These are phyloP conservation scores for Boletus sensibilis DNA, from an alignment of 768 basidiomycete genomes.

Conservation along the genomic window DNA sequence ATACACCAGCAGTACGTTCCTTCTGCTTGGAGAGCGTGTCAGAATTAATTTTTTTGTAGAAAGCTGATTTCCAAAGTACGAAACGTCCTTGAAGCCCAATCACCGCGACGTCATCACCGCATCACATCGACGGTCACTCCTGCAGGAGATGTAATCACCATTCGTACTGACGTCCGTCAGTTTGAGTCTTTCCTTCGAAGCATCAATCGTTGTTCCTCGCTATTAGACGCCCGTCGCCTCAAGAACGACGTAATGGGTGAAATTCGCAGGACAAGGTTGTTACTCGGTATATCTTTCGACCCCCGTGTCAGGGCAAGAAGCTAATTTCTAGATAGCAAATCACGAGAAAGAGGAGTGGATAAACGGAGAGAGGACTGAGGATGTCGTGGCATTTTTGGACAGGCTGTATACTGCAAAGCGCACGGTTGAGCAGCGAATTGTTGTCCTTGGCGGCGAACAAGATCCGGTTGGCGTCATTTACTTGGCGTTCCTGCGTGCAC, in stretches of 20 bases:
- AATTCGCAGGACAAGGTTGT: constrained; percentile 73
- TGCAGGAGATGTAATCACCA: constrained; percentile 70
- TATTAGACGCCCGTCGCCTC: constrained; percentile 85
- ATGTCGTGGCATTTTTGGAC: constrained; percentile 83
- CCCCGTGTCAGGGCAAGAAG: background rate
- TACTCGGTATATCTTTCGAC: constrained; percentile 53
- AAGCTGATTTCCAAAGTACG: constrained; percentile 87
- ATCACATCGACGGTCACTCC: constrained; percentile 42
- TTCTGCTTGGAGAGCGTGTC: constrained; percentile 6
- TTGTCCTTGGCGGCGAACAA: constrained; percentile 68
- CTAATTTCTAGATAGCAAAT: constrained; percentile 49
- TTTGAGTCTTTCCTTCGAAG: constrained; percentile 91
- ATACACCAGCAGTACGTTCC: constrained; percentile 61
- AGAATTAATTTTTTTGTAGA: constrained; percentile 37
- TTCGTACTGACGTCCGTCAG: constrained; percentile 74
- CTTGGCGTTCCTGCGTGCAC: background rate
- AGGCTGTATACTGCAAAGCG: constrained; percentile 87
- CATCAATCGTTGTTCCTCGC: constrained; percentile 75
- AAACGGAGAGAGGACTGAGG: constrained; percentile 80
- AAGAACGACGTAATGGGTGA: constrained; percentile 94
- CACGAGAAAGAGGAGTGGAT: constrained; percentile 90
- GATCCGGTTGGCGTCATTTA: constrained; percentile 47
- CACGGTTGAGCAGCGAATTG: constrained; percentile 83
- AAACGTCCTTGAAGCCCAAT: constrained; percentile 77
- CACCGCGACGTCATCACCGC: constrained; percentile 52